Base-by-base conservation (phyloP, 2,329 filamentous ascomycete species). In the Talaromyces sp. region DNA sequence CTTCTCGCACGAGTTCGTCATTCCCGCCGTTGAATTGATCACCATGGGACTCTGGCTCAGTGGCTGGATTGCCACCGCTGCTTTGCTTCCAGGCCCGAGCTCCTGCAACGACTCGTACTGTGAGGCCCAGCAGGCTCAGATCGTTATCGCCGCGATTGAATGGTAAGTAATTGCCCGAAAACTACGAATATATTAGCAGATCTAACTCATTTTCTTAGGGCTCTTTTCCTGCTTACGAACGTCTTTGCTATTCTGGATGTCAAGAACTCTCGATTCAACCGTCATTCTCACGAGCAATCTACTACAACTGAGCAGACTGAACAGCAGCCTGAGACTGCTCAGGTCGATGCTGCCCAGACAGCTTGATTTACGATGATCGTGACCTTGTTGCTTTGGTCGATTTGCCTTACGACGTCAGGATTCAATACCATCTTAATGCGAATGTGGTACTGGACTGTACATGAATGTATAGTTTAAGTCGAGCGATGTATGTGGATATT, bases 41-140 rank as follows among this genome's bases (percentile, higher is more conserved):
- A 65, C 62, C 42, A 56, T 56, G 30, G 49, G 51, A n/a, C 51
- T 64, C 20, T 64, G 62, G 62, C 55, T 64, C 17, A 53, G 47
- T 39, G 58, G 62, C 10, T 64, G 60, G 58, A 64, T 64, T 16
- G 58, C 62, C 17, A n/a, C 62, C 33, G 60, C 60, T 2, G 62
- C 43, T 10, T 35, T 60, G 49, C 60, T 64, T 4, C 62, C 62
- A 9, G 47, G 54, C 10, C 60, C 62, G 10, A 29, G 52, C 9
- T n/a, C 30, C 3, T 64, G 62, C 39, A 42, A 29, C 27, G 60
- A 57, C 14, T 7, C 52, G 35, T 63, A 54, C 47, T 64, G 62
- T 20, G 53, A 64, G n/a, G 60, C 52, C 8, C 48, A 62, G 6
- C 56, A 64, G 40, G 62, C 62, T 2, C 29, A 52, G 24, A 58